Base-by-base conservation (phyloP, 192 early-diverging fungal species). In the Diversispora epigaea region DNA sequence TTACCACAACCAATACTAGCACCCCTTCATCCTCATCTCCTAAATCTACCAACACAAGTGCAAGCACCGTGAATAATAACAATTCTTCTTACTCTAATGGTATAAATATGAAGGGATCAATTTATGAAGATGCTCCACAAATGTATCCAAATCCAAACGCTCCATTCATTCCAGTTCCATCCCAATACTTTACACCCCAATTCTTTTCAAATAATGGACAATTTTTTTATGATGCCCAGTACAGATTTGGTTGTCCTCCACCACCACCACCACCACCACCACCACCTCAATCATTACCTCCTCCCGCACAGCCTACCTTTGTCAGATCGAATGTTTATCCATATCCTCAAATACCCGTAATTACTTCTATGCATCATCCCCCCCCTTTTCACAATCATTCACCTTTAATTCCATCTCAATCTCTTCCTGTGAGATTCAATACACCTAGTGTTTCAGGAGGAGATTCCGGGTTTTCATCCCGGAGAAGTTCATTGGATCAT, bases 391-490 rank as follows among this genome's bases (percentile, higher is more conserved):
- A 75, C 32, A 71, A 47, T 70, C 78, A 63, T 39, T 21, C 74
- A n/a, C 73, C 71, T 64, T 22, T 64, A 46, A 50, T 78, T 44
- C 21, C 61, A 43, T 43, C 73, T 67, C 57, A 61, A 4, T 55
- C 58, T 40, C 71, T 21, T 25, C 40, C 71, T 15, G 15, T 39
- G n/a, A 73, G 71, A 61, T 73, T 61, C 4, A 61, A 58, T 43
- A n/a, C 56, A 32, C 14, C n/a, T 58, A 71, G 55, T 71, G 40
- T 55, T 17, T 6, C 69, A 8, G 71, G 71, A 25, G 71, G 71
- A 45, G 71, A 73, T 73, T 73, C 71, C 6, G 71, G 71, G 8
- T 73, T 73, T 8, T 73, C 71, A 21, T 73, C 71, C n/a, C 71
- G 71, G n/a, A 52, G 71, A 73, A 73, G 71, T 19, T 73, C 71